Conservation (phyloP, 176 grass and related monocot genomes). For the Eleusine coracana region DNA sequence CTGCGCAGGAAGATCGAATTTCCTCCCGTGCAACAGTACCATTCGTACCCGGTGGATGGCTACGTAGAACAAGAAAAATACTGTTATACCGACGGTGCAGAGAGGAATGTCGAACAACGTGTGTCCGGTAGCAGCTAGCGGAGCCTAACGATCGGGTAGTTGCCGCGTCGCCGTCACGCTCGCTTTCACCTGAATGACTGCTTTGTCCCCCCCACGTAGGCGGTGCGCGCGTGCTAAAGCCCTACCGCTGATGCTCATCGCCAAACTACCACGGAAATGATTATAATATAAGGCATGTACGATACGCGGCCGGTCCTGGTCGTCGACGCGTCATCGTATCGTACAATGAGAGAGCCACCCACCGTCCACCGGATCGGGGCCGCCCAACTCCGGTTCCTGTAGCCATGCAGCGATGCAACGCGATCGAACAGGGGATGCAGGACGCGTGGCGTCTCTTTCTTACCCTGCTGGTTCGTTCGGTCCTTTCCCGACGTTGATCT, state of each 20-base stretch:
- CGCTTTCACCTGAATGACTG: conserved; percentile 26
- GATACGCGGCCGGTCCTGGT: not conserved
- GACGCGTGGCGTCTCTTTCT: not conserved
- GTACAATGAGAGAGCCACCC: not conserved
- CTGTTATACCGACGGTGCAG: not conserved
- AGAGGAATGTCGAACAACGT: not conserved
- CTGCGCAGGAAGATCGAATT: no score
- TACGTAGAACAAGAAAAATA: not conserved
- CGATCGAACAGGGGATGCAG: not conserved
- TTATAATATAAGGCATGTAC: not conserved
- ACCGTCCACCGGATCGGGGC: no score
- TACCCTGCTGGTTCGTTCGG: not conserved
- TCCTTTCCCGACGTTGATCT: not conserved
- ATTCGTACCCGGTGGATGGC: no score
- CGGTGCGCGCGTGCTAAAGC: not conserved
- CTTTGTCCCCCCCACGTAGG: not conserved
- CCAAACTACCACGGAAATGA: not conserved
- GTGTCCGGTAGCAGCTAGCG: not conserved
- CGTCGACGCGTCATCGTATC: not conserved
- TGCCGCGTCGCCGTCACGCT: conserved; percentile 29
- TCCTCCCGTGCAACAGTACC: not conserved
- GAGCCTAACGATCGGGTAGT: not conserved
- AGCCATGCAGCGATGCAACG: not conserved
- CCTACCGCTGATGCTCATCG: not conserved
- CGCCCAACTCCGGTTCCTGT: no score